phyloP scores from a whole-genome alignment of 352 stramenopile species.

The Phytophthora meadii region DNA sequence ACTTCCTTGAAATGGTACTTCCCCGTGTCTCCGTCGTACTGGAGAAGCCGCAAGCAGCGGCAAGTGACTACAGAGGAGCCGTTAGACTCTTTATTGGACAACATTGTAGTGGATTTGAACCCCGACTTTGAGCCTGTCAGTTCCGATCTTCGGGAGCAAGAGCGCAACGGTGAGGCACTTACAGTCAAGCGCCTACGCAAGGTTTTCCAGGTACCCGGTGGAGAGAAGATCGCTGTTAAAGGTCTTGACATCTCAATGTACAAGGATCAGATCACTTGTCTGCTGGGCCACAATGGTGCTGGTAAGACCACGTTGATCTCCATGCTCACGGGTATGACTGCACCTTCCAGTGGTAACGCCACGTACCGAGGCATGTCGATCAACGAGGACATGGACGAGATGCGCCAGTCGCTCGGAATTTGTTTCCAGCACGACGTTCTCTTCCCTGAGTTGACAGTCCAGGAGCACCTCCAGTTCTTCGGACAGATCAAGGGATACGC shows the following conservation, averaged over 20 bases:
- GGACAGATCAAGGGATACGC: slow-evolving; percentile 60
- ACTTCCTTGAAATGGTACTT: slow-evolving; percentile 93
- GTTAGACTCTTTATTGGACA: slow-evolving; percentile 16
- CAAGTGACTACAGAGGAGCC: background rate
- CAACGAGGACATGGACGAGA: slow-evolving; percentile 68
- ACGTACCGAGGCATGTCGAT: slow-evolving; percentile 74
- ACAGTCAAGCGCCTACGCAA: slow-evolving; percentile 71
- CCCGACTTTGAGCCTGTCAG: slow-evolving; percentile 53
- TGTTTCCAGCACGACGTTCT: slow-evolving; percentile 87
- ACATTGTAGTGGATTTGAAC: slow-evolving; percentile 50
- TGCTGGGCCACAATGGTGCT: slow-evolving; percentile 82
- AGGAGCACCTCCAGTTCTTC: slow-evolving; percentile 75
- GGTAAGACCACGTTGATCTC: slow-evolving; percentile 84
- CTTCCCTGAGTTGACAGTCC: slow-evolving; percentile 70
- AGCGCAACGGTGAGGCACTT: slow-evolving; percentile 54
- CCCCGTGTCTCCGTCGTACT: slow-evolving; percentile 60
- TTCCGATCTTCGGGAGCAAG: slow-evolving; percentile 52
- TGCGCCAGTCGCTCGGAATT: slow-evolving; percentile 73
- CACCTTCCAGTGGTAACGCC: slow-evolving; percentile 55
- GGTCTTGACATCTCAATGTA: slow-evolving; percentile 84
- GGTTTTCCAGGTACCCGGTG: slow-evolving; percentile 79
- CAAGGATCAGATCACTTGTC: slow-evolving; percentile 73
- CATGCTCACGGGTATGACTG: slow-evolving; percentile 73
- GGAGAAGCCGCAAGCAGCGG: slow-evolving; percentile 16
- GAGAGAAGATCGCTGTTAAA: slow-evolving; percentile 89